Conservation (phyloP, 2,329 filamentous ascomycete species). For the Pseudocercospora pini-densiflorae region DNA sequence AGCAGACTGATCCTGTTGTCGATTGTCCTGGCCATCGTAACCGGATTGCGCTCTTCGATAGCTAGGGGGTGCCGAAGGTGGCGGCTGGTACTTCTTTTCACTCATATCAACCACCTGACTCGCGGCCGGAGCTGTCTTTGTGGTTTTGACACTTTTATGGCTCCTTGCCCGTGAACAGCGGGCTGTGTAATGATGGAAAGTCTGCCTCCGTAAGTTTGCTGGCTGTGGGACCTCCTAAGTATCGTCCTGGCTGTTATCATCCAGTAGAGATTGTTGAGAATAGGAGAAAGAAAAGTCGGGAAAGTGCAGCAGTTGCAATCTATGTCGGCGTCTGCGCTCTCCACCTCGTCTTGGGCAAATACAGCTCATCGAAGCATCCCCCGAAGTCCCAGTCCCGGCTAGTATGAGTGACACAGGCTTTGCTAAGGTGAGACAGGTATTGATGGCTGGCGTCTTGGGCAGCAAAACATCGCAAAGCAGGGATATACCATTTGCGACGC, state of each 20-base stretch:
- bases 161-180: constrained; percentile 12
- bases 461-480: constrained; percentile 6
- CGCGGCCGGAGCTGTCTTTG: constrained; percentile 21
- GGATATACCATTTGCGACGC: constrained; percentile 2
- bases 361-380: constrained; percentile 10
- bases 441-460: constrained; percentile 15
- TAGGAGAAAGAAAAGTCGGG: constrained; percentile 34
- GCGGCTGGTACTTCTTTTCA: constrained; percentile 27
- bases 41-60: constrained; percentile 27
- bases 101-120: constrained; percentile 15
- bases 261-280: constrained; percentile 19
- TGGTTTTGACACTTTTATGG: constrained; percentile 16
- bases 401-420: constrained; percentile 12
- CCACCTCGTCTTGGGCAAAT: background rate
- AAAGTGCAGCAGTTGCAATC: constrained; percentile 24
- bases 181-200: background rate
- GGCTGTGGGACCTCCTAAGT: constrained; percentile 12
- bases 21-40: constrained; percentile 13
- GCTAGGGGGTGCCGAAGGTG: constrained; percentile 26
- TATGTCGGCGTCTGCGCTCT: background rate
- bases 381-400: constrained; percentile 10
- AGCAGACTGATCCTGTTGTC: constrained; percentile 15
- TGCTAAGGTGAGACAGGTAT: constrained; percentile 3
- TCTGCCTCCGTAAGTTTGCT: constrained; percentile 10
- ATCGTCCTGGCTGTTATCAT: constrained; percentile 12